Percentiles rank a stretch among this genome's conserved stretches.
Evolutionary conservation across 345 rosid genomes (phyloP).

Genomic region (Eucalyptus grandis): DNA sequence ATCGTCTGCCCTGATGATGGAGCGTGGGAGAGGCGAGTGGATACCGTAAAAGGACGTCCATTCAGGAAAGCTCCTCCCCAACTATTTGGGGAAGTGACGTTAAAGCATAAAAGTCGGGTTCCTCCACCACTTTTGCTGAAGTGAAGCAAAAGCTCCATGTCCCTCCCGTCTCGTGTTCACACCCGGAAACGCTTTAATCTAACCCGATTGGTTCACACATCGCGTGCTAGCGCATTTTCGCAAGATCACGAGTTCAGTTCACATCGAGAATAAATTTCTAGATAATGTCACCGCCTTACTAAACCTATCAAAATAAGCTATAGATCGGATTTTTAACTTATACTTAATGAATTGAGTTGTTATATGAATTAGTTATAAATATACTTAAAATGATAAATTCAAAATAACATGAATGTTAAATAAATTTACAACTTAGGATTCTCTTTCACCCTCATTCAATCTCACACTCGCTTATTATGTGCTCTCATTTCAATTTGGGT

Average conservation of each 20-base stretch:
- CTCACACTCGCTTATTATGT: background rate
- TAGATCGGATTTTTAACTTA: no score
- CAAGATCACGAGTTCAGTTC: background rate
- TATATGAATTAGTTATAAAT: no score
- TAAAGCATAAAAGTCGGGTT: background rate
- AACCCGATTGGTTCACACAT: background rate
- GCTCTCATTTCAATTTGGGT: background rate
- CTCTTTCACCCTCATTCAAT: no score
- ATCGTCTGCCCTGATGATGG: background rate
- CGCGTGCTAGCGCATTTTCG: accelerated
- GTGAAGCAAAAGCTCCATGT: background rate
- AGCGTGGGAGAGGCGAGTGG: background rate
- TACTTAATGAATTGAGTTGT: no score
- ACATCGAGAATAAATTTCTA: accelerated
- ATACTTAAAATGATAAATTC: no score
- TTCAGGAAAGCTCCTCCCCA: background rate
- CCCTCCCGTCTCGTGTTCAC: background rate
- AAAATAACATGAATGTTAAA: no score
- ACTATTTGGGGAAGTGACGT: background rate
- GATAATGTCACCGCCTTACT: no score
- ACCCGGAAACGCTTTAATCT: background rate
- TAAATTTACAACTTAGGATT: no score
- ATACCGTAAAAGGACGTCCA: background rate
- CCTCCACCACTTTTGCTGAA: background rate
- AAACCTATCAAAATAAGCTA: no score